A percentile compares a stretch with the other conserved stretches of the same genome.
Evolutionary conservation across 1,284 basidiomycete species (phyloP).

Genomic region (Leccinum pachyderme): DNA sequence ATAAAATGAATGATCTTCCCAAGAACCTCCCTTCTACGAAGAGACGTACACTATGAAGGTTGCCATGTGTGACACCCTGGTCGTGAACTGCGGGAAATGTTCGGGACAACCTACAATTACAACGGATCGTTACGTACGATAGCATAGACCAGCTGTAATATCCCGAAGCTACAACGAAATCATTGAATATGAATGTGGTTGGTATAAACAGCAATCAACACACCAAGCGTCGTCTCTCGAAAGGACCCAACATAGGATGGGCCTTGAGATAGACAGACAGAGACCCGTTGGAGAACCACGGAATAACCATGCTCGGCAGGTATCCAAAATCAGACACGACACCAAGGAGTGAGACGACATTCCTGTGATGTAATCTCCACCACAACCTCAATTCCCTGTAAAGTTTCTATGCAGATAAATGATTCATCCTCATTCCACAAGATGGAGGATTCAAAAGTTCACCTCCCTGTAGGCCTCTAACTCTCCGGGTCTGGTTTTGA

Average conservation of each 20-base stretch:
- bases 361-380: slow-evolving; percentile 21
- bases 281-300: slow-evolving; percentile 31
- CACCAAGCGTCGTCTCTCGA: slow-evolving; percentile 17
- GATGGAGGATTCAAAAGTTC: not conserved
- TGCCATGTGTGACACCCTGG: slow-evolving; percentile 23
- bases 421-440: not conserved
- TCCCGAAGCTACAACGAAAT: slow-evolving; percentile 23
- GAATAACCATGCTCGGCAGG: slow-evolving; percentile 27
- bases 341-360: slow-evolving; percentile 30
- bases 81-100: slow-evolving; percentile 20
- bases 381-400: slow-evolving; percentile 29
- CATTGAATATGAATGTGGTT: slow-evolving; percentile 14
- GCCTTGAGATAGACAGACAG: slow-evolving; percentile 18
- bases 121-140: slow-evolving; percentile 26
- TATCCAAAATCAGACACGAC: slow-evolving; percentile 21
- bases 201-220: slow-evolving; percentile 1
- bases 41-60: slow-evolving; percentile 27
- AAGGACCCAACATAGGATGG: not conserved
- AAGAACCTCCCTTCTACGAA: not conserved
- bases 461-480: not conserved
- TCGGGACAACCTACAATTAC: not conserved
- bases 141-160: slow-evolving; percentile 25
- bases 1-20: not conserved
- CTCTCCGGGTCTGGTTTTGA: slow-evolving; percentile 9
- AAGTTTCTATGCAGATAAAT: slow-evolving; percentile 19